These are phyloP conservation scores for Ustilago vetiveriae DNA, from an alignment of 1,284 basidiomycete species.

Conservation along the genomic window DNA sequence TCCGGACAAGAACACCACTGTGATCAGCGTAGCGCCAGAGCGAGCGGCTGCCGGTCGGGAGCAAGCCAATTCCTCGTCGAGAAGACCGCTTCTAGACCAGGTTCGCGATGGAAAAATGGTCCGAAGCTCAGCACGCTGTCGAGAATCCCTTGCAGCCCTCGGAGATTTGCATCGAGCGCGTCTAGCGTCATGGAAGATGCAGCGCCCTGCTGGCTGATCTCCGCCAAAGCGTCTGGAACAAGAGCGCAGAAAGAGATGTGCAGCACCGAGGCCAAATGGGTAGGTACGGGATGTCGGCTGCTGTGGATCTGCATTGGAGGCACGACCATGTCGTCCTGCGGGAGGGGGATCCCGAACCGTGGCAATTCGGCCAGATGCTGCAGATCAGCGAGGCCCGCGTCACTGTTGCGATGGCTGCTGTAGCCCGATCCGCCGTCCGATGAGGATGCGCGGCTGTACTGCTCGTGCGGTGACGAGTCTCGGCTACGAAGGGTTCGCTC, in stretches of 20 bases:
- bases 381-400: constrained; percentile 12
- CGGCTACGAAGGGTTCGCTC: constrained; percentile 21
- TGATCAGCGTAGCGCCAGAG: constrained; percentile 25
- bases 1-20: neutral
- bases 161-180: constrained; percentile 32
- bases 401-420: constrained; percentile 24
- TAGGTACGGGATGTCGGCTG: constrained; percentile 45
- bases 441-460: constrained; percentile 5
- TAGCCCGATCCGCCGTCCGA: constrained; percentile 14
- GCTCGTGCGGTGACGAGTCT: constrained; percentile 17
- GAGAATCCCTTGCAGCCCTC: constrained; percentile 37
- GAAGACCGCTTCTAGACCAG: constrained; percentile 29
- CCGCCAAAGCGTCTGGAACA: constrained; percentile 42
- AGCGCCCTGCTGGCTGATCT: constrained; percentile 38
- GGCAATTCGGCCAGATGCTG: constrained; percentile 5
- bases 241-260: constrained; percentile 47
- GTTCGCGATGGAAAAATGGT: constrained; percentile 35
- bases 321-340: constrained; percentile 46
- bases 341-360: constrained; percentile 20
- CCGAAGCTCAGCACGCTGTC: constrained; percentile 45
- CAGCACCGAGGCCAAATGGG: constrained; percentile 25
- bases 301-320: constrained; percentile 45
- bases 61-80: constrained; percentile 44
- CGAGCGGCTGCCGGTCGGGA: constrained; percentile 27
- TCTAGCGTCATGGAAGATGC: constrained; percentile 33